A percentile compares a stretch with the other conserved stretches of the same genome.
These are phyloP conservation scores for Thelonectria blattea DNA, from an alignment of 2,329 filamentous ascomycete genomes.

Conservation along the genomic window DNA sequence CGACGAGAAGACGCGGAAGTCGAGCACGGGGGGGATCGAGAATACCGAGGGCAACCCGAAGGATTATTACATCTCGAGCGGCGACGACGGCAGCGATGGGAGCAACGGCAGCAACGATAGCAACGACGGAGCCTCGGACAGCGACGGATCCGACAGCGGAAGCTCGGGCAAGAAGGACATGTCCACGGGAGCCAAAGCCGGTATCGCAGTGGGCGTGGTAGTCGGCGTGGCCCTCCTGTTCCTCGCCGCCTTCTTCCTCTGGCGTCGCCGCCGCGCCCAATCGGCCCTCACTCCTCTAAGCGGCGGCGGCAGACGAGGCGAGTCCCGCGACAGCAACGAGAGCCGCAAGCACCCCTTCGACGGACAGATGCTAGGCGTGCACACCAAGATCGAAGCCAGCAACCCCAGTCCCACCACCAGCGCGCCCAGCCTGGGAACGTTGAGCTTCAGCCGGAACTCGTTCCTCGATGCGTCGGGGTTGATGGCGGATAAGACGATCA, in stretches of 20 bases:
- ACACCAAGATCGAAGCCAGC: constrained; percentile 37
- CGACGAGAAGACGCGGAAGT: constrained; percentile 34
- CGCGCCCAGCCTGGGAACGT: constrained; percentile 30
- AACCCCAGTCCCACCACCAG: constrained; percentile 30
- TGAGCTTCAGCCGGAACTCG: constrained; percentile 37
- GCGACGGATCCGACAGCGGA: neutral
- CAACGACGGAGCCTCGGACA: constrained; percentile 9
- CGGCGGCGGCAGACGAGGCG: constrained; percentile 17
- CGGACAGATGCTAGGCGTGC: constrained; percentile 32
- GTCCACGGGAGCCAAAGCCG: constrained; percentile 34
- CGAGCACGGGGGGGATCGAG: constrained; percentile 38
- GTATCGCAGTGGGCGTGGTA: constrained; percentile 31
- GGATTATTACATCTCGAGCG: constrained; percentile 32
- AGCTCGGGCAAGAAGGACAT: constrained; percentile 25
- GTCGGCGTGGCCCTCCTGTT: constrained; percentile 19
- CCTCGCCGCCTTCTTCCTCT: constrained; percentile 28
- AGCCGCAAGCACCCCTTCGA: constrained; percentile 28
- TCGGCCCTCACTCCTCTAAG: neutral
- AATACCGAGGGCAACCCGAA: constrained; percentile 35
- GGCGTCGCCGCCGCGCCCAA: constrained; percentile 18
- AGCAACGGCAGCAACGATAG: neutral
- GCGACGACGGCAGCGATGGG: neutral
- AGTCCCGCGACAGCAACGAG: constrained; percentile 29
- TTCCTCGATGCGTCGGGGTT: constrained; percentile 31
- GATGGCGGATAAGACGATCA: constrained; percentile 29